These are phyloP conservation scores for Lathyrus oleraceus DNA, from an alignment of 306 rosid genomes.

Conservation along the genomic window DNA sequence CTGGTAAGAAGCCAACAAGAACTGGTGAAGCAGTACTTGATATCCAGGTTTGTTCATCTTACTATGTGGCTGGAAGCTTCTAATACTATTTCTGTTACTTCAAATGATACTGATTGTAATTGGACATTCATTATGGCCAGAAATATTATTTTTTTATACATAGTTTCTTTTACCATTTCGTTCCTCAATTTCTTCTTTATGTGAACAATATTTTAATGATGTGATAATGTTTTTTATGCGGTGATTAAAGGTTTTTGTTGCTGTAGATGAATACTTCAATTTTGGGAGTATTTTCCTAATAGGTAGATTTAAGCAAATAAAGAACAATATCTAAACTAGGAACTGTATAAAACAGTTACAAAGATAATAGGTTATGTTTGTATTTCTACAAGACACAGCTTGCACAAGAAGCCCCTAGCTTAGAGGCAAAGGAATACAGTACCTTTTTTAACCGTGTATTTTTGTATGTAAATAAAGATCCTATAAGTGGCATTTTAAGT, in stretches of 20 bases:
- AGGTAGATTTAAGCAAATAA: not conserved
- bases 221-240: not conserved
- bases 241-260: not conserved
- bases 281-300: not conserved
- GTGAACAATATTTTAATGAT: not conserved
- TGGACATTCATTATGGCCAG: not conserved
- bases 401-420: not conserved
- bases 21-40: constrained; percentile 97
- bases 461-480: not conserved
- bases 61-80: not conserved
- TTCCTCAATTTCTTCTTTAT: not conserved
- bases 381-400: not conserved
- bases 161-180: not conserved
- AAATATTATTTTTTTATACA: not conserved
- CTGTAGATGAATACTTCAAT: not conserved
- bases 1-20: constrained; percentile 94
- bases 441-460: not conserved
- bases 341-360: not conserved
- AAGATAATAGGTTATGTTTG: not conserved
- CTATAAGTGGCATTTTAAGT: not conserved
- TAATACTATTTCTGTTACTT: not conserved
- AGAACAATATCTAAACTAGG: not conserved
- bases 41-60: constrained; percentile 71
- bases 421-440: not conserved
- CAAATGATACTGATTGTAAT: not conserved